Percentiles rank a stretch among this genome's conserved stretches.
phyloP scores from a whole-genome alignment of 2,329 filamentous ascomycete species.

The Zymoseptoria tritici region DNA sequence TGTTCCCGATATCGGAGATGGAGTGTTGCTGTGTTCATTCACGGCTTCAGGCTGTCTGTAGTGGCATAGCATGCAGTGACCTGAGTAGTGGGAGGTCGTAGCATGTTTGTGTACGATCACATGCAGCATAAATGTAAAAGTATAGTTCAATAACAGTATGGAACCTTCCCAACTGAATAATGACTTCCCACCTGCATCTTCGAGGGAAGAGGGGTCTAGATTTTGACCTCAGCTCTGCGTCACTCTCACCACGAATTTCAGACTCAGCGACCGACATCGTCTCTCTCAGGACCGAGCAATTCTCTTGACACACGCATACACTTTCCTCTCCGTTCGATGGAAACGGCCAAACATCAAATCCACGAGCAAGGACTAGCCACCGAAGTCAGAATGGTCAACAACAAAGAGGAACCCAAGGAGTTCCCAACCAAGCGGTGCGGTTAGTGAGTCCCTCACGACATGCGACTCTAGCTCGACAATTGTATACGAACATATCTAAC shows the following conservation, averaged over 20 bases:
- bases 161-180: too few species aligned
- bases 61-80: too few species aligned
- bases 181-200: neutral
- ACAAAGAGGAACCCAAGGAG: slow-evolving; percentile 17
- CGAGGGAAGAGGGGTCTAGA: neutral
- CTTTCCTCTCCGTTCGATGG: slow-evolving; percentile 6
- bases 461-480: too few species aligned
- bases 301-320: neutral
- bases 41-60: too few species aligned
- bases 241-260: neutral
- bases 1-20: too few species aligned
- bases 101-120: too few species aligned
- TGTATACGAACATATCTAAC: too few species aligned
- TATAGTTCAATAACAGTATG: too few species aligned
- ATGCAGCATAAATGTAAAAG: too few species aligned
- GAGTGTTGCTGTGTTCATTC: too few species aligned
- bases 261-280: neutral
- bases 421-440: slow-evolving; percentile 49
- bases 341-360: slow-evolving; percentile 15
- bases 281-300: neutral
- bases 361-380: slow-evolving; percentile 13
- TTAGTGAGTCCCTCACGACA: slow-evolving; percentile 32
- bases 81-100: too few species aligned
- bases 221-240: neutral
- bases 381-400: slow-evolving; percentile 20